These are phyloP conservation scores for Scleromitrula shiraiana DNA, from an alignment of 2,329 filamentous ascomycete species.

Conservation along the genomic window DNA sequence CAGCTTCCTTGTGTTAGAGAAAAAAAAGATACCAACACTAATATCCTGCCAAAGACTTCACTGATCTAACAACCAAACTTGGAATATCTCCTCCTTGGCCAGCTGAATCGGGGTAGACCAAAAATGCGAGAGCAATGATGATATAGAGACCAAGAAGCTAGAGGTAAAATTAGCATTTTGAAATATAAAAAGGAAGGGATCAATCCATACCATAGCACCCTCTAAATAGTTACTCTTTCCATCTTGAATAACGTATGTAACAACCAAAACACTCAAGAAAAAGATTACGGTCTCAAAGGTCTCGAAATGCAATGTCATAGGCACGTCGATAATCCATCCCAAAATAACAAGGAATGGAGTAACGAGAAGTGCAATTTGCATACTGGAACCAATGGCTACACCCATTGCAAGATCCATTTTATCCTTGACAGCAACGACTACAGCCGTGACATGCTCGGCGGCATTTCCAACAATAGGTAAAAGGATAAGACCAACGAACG, in stretches of 20 bases:
- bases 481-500: constrained; percentile 69
- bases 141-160: constrained; percentile 50
- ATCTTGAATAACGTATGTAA: constrained; percentile 70
- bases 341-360: constrained; percentile 72
- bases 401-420: constrained; percentile 70
- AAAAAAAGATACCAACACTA: too few relatives aligned
- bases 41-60: constrained; percentile 9
- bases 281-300: constrained; percentile 72
- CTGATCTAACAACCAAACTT: constrained; percentile 3
- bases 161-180: background rate
- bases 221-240: constrained; percentile 83
- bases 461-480: constrained; percentile 75
- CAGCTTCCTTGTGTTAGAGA: too few relatives aligned
- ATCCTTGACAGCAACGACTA: constrained; percentile 63
- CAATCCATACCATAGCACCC: constrained; percentile 58
- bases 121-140: constrained; percentile 53
- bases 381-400: constrained; percentile 71
- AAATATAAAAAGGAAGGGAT: background rate
- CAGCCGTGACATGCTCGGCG: constrained; percentile 74
- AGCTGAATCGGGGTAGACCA: constrained; percentile 49
- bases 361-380: constrained; percentile 74
- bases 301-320: constrained; percentile 73
- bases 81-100: background rate
- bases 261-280: constrained; percentile 65
- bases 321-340: constrained; percentile 60